These are phyloP conservation scores for Neopestalotiopsis clavispora DNA, from an alignment of 2,329 filamentous ascomycete genomes.

Conservation along the genomic window DNA sequence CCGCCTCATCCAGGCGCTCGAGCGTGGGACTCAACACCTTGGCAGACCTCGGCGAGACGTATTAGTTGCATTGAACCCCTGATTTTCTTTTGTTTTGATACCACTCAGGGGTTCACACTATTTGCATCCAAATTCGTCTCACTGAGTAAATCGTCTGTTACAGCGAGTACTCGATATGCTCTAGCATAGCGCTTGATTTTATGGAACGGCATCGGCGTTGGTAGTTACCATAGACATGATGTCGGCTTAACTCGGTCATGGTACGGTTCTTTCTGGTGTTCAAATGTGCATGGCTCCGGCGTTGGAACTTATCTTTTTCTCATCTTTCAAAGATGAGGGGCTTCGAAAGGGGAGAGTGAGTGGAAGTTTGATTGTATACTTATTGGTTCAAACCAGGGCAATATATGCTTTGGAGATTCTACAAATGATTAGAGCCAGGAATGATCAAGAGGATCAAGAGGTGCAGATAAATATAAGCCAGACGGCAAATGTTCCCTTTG, in stretches of 20 bases:
- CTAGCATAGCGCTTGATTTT: conserved; percentile 1
- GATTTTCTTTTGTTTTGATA: conserved; percentile 16
- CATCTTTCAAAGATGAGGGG: background rate
- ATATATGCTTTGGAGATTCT: background rate
- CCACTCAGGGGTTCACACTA: conserved; percentile 2
- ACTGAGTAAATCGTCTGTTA: background rate
- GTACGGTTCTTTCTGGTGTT: background rate
- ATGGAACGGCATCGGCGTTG: background rate
- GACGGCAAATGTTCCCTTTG: conserved; percentile 32
- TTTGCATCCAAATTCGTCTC: background rate
- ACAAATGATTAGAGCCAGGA: background rate
- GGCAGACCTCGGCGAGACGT: conserved; percentile 60
- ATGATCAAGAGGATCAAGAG: conserved; percentile 18
- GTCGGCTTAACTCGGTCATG: background rate
- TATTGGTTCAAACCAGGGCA: background rate
- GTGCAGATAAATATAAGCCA: conserved; percentile 30
- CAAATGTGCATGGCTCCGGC: background rate
- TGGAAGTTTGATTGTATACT: background rate
- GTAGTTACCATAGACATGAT: background rate
- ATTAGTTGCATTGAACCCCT: conserved; percentile 38
- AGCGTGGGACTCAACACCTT: conserved; percentile 37
- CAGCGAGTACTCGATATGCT: background rate
- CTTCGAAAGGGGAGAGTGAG: background rate
- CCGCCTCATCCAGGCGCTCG: conserved; percentile 20
- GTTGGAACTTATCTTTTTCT: background rate